These are phyloP conservation scores for Delonix regia DNA, from an alignment of 306 rosid species.

Conservation along the genomic window DNA sequence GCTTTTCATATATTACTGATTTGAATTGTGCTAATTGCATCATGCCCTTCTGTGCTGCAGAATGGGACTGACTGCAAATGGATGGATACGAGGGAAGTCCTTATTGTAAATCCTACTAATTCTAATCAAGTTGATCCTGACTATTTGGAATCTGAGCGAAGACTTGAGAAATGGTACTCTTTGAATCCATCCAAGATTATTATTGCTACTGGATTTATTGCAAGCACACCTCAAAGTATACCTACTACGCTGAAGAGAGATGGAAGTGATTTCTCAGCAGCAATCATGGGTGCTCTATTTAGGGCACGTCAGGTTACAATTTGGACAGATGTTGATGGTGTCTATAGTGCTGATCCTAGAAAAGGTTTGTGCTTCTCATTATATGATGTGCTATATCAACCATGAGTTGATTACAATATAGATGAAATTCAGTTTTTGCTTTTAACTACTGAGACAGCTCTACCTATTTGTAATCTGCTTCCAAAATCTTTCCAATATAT, in stretches of 20 bases:
- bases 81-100: slow-evolving; percentile 99
- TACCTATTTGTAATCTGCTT: background rate
- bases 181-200: slow-evolving; percentile 68
- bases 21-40: slow-evolving; percentile 28
- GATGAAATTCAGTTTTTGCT: background rate
- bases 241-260: slow-evolving; percentile 99
- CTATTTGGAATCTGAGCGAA: slow-evolving; percentile 63
- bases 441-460: background rate
- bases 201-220: slow-evolving; percentile 97
- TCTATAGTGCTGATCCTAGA: slow-evolving; percentile 96
- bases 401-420: background rate
- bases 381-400: slow-evolving; percentile 25
- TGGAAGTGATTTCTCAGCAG: slow-evolving; percentile 99
- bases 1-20: slow-evolving; percentile 11
- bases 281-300: slow-evolving; percentile 89
- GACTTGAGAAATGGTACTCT: slow-evolving; percentile 85
- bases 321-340: slow-evolving; percentile 99
- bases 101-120: slow-evolving; percentile 83
- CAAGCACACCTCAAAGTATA: slow-evolving; percentile 84
- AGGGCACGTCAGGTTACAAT: slow-evolving; percentile 85
- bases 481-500: background rate
- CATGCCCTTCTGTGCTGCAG: slow-evolving; percentile 48
- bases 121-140: slow-evolving; percentile 98
- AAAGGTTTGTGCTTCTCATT: slow-evolving; percentile 66
- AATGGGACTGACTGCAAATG: slow-evolving; percentile 81